Evolutionary conservation across 306 rosid genomes (phyloP).

Genomic region (Acacia confusa): DNA sequence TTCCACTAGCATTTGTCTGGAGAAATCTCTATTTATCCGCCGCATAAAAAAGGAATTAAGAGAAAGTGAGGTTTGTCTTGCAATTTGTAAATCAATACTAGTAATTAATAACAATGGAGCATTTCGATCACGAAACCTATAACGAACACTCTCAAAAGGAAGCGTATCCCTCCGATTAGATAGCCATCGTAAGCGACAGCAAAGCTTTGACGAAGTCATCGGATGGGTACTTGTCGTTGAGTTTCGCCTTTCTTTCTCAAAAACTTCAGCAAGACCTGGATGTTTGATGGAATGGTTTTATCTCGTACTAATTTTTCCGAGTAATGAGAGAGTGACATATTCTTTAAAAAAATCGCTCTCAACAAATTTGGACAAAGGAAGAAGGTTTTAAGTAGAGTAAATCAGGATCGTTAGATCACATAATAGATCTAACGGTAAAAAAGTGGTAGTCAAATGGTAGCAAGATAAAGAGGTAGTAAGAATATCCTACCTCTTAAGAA

Average conservation of each 20-base stretch:
- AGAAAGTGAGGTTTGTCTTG: neutral
- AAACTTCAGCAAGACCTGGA: neutral
- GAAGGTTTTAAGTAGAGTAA: too few species aligned
- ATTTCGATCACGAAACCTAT: neutral
- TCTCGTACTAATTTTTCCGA: neutral
- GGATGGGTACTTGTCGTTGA: neutral
- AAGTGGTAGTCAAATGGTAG: too few species aligned
- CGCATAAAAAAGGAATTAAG: neutral
- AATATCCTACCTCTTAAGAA: too few species aligned
- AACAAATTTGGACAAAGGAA: neutral
- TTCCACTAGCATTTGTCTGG: neutral
- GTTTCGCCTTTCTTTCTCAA: neutral
- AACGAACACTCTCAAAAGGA: neutral
- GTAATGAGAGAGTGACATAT: neutral
- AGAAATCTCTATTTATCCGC: neutral
- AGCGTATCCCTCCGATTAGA: neutral
- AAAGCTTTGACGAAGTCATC: neutral
- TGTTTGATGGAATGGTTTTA: neutral
- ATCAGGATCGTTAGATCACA: too few species aligned
- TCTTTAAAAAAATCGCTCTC: neutral
- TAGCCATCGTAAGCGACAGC: neutral
- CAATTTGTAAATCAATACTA: neutral
- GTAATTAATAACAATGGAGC: neutral
- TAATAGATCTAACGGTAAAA: too few species aligned
- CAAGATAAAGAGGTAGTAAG: too few species aligned